Base-by-base conservation (phyloP, 176 grass and related monocot species). In the Zoysia pacifica region DNA sequence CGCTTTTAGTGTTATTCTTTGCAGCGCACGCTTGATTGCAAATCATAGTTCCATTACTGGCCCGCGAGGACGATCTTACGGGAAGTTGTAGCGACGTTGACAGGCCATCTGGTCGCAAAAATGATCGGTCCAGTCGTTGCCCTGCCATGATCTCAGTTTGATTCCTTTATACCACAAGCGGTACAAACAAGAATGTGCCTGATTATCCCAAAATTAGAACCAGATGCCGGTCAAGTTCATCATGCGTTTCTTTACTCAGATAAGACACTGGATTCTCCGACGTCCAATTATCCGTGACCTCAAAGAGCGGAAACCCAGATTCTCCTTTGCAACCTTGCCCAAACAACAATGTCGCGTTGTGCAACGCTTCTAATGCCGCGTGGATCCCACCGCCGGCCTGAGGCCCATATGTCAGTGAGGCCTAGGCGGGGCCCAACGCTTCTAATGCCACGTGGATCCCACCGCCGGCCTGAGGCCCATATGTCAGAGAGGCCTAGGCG, bases 51-150 rank as follows among this genome's bases (percentile, higher is more conserved):
- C 18, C 62, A 50, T 59, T 44, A 72, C 46, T 58, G 2, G 48
- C 72, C 65, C 71, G 65, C 61, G 76, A 49, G 70, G n/a, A 12
- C 69, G 59, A 85, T 76, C 77, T 76, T 42, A 75, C 61, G 43
- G 48, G 35, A 71, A 35, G 28, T 78, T 61, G 62, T 28, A 4
- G 70, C 51, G 86, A 70, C 53, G 6, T 42, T 41, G 82, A 89
- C 65, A 56, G 19, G 28, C 35, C 56, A 44, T 75, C 47, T 18
- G 70, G 75, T 65, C 20, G 65, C 65, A 48, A 8, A 56, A 63
- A 70, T 88, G 70, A 51, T 75, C 13, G 48, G 28, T n/a, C 39
- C 7, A 43, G 16, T n/a, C 70, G n/a, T 71, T 60, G 43, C 42
- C 59, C 41, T 0, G 6, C 45, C 43, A 45, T 4, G 43, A 4